Conservation (phyloP, 202 grass and related monocot species). For the Elaeis oleifera region DNA sequence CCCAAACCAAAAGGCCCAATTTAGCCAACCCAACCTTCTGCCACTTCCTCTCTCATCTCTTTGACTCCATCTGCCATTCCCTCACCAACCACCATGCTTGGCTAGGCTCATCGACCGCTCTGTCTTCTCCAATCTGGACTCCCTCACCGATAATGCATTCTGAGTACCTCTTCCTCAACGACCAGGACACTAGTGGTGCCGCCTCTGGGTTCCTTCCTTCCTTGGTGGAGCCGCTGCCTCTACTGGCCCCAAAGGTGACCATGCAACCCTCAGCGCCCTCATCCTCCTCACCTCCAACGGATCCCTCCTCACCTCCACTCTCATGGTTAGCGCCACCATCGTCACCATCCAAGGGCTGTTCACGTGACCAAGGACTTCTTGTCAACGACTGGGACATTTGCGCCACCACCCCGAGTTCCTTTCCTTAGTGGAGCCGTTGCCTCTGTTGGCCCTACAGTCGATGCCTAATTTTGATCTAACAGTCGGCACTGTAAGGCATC, state of each 20-base stretch:
- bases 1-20: too few relatives aligned
- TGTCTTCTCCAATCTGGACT: constrained; percentile 20
- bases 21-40: background rate
- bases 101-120: background rate
- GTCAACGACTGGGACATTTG: too few relatives aligned
- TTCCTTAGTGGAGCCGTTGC: too few relatives aligned
- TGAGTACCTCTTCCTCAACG: constrained; percentile 40
- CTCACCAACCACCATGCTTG: background rate
- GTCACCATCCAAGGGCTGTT: too few relatives aligned
- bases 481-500: too few relatives aligned
- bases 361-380: too few relatives aligned
- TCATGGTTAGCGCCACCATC: too few relatives aligned
- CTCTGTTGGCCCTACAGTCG: background rate
- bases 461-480: background rate
- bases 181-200: background rate
- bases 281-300: too few relatives aligned
- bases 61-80: background rate
- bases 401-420: too few relatives aligned
- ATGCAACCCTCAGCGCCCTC: too few relatives aligned
- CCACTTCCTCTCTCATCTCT: constrained; percentile 4
- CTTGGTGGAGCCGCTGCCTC: background rate
- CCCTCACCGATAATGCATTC: constrained; percentile 30
- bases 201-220: background rate
- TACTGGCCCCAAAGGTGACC: background rate
- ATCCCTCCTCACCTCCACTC: too few relatives aligned